Conservation (phyloP, 495 filamentous ascomycete genomes). For the Lasiosphaeria hispida region DNA sequence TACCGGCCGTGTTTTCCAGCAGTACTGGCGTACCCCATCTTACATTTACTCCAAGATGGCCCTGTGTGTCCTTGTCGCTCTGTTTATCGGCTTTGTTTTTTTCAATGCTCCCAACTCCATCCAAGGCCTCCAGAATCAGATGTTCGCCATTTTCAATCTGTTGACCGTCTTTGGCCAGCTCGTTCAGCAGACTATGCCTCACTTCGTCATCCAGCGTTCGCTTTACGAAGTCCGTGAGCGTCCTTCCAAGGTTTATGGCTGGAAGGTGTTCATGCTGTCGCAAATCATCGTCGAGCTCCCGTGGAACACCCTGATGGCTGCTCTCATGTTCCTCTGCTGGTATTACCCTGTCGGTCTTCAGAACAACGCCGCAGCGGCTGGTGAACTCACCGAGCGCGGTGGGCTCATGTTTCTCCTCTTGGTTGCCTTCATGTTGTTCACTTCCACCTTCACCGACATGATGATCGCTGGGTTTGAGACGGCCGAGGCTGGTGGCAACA, state of each 20-base stretch:
- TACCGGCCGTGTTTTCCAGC: constrained; percentile 69
- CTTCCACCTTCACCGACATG: constrained; percentile 67
- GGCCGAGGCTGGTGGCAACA: constrained; percentile 63
- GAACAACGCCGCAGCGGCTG: constrained; percentile 60
- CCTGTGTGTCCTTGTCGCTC: constrained; percentile 56
- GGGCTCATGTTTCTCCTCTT: constrained; percentile 66
- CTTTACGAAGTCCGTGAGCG: constrained; percentile 86
- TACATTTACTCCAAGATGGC: constrained; percentile 76
- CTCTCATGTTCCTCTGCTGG: constrained; percentile 69
- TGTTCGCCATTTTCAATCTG: constrained; percentile 84
- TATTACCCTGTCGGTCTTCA: constrained; percentile 82
- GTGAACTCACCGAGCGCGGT: constrained; percentile 56
- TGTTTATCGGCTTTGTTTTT: constrained; percentile 91
- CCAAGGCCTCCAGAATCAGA: constrained; percentile 83
- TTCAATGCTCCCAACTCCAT: constrained; percentile 65
- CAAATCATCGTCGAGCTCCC: constrained; percentile 74
- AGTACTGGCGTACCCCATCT: constrained; percentile 84
- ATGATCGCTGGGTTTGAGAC: constrained; percentile 66
- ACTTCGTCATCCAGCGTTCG: constrained; percentile 72
- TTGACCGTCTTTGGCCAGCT: constrained; percentile 73
- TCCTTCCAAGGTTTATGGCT: constrained; percentile 78
- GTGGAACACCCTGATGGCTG: constrained; percentile 69
- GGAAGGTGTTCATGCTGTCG: constrained; percentile 78
- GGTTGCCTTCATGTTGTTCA: constrained; percentile 65
- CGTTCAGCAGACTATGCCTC: constrained; percentile 81